A percentile compares a stretch with the other conserved stretches of the same genome.
Conservation (phyloP, 768 basidiomycete species). For the Mrakia blollopis region DNA sequence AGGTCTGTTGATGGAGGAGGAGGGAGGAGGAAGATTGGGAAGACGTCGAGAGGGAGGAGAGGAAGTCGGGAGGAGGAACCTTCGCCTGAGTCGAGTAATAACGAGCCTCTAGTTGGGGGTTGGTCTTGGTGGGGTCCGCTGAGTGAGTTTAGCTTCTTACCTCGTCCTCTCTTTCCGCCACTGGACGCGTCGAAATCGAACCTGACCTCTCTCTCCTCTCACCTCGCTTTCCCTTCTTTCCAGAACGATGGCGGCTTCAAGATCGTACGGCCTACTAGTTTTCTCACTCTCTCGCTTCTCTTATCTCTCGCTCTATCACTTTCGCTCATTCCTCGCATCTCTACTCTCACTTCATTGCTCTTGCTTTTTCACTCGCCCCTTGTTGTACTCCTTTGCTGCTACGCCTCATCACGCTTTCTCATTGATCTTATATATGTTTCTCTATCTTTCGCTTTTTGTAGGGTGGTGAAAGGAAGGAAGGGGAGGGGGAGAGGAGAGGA, state of each 20-base stretch:
- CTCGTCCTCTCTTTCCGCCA: too few relatives aligned
- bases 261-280: constrained; percentile 66
- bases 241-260: constrained; percentile 60
- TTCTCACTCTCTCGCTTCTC: neutral
- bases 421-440: too few relatives aligned
- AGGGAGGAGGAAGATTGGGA: neutral
- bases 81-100: neutral
- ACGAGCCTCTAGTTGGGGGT: constrained; percentile 25
- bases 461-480: too few relatives aligned
- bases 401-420: too few relatives aligned
- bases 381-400: too few relatives aligned
- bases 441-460: too few relatives aligned
- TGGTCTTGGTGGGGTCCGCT: constrained; percentile 47
- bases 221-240: too few relatives aligned
- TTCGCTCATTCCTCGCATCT: neutral
- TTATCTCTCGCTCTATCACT: neutral
- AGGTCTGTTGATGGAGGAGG: neutral
- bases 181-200: too few relatives aligned
- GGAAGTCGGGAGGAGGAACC: neutral
- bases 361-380: too few relatives aligned
- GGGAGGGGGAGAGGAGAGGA: too few relatives aligned
- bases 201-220: too few relatives aligned
- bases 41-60: neutral
- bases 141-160: constrained; percentile 32
- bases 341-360: too few relatives aligned